Percentiles rank a stretch among this genome's conserved stretches.
phyloP scores from a whole-genome alignment of 2,329 filamentous ascomycete genomes.

The Chaetomium sp. region DNA sequence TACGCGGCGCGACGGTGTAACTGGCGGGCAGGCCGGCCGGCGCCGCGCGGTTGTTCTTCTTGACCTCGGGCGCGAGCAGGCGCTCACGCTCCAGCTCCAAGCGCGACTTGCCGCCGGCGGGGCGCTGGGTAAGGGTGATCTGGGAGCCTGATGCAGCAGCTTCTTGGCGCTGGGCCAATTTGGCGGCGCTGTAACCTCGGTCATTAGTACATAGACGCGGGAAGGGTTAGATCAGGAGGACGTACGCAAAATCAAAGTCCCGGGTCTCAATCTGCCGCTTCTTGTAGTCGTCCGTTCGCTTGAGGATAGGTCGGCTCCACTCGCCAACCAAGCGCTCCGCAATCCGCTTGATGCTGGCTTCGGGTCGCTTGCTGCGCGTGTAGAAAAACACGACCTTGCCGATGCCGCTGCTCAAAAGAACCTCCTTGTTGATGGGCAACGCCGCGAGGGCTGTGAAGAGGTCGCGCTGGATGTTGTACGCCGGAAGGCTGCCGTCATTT shows the following conservation, averaged over 20 bases:
- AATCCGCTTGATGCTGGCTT: constrained; percentile 83
- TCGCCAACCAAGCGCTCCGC: constrained; percentile 89
- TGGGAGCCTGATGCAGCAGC: constrained; percentile 36
- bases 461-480: constrained; percentile 96
- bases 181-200: constrained; percentile 40
- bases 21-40: constrained; percentile 48
- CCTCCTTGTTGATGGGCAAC: constrained; percentile 85
- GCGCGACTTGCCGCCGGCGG: constrained; percentile 33
- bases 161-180: constrained; percentile 44
- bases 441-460: constrained; percentile 74
- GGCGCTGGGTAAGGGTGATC: constrained; percentile 45
- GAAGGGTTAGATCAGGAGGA: constrained; percentile 16
- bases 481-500: constrained; percentile 86
- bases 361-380: constrained; percentile 86
- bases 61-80: constrained; percentile 49
- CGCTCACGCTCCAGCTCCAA: constrained; percentile 51
- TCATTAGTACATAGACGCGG: not conserved
- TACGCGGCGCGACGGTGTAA: constrained; percentile 55
- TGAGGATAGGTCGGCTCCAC: constrained; percentile 91
- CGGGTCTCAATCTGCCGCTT: constrained; percentile 64
- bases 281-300: constrained; percentile 90
- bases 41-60: constrained; percentile 49
- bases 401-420: constrained; percentile 82
- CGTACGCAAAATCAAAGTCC: constrained; percentile 58
- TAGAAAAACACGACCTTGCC: constrained; percentile 97